These are phyloP conservation scores for Lactarius sanguifluus DNA, from an alignment of 768 basidiomycete genomes.

Conservation along the genomic window DNA sequence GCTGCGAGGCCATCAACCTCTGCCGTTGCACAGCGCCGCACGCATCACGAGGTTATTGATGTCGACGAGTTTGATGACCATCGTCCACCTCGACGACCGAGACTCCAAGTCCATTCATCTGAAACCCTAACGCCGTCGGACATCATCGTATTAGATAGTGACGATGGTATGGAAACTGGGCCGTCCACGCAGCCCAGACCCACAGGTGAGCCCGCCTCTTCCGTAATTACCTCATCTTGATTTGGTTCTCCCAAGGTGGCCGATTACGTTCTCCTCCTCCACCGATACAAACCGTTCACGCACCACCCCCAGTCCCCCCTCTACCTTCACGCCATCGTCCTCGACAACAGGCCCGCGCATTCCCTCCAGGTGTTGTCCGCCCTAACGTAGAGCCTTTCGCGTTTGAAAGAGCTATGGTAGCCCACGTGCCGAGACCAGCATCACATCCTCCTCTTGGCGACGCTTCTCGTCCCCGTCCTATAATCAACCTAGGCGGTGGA, in stretches of 20 bases:
- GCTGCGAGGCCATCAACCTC: not conserved
- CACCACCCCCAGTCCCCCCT: constrained; percentile 59
- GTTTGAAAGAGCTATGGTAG: constrained; percentile 44
- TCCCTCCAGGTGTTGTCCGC: constrained; percentile 46
- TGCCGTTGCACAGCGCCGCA: constrained; percentile 28
- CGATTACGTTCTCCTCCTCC: constrained; percentile 30
- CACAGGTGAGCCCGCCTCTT: constrained; percentile 31
- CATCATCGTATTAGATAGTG: constrained; percentile 42
- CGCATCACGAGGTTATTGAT: constrained; percentile 42
- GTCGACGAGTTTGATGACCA: constrained; percentile 43
- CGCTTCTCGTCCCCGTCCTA: constrained; percentile 56
- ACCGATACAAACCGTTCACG: constrained; percentile 23
- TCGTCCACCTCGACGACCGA: constrained; percentile 24
- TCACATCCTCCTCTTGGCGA: constrained; percentile 38
- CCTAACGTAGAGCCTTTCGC: constrained; percentile 52
- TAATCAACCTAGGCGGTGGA: constrained; percentile 67
- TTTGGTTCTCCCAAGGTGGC: constrained; percentile 13
- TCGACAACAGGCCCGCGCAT: constrained; percentile 26
- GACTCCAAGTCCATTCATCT: not conserved
- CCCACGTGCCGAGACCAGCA: constrained; percentile 30
- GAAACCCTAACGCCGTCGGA: constrained; percentile 7
- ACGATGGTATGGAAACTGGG: constrained; percentile 38
- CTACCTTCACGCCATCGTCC: constrained; percentile 41
- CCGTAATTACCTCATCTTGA: constrained; percentile 5
- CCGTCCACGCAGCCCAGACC: constrained; percentile 18